Conservation (phyloP, 495 filamentous ascomycete genomes). For the Penicillium atrosanguineum region DNA sequence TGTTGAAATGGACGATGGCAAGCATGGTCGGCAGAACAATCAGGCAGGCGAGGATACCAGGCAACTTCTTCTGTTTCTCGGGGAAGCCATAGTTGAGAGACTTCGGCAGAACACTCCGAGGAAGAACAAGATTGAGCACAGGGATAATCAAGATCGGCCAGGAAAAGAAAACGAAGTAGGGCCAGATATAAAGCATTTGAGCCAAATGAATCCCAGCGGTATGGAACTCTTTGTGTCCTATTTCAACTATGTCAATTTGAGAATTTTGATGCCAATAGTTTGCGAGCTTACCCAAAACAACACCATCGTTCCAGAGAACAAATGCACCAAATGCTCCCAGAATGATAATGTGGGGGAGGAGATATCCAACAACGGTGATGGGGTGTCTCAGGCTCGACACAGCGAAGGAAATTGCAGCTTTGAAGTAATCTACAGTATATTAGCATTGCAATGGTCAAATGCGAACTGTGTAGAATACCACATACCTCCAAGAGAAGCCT, state of each 20-base stretch:
- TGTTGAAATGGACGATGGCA: slow-evolving; percentile 72
- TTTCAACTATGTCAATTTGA: background rate
- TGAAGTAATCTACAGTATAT: slow-evolving; percentile 53
- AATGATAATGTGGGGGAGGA: slow-evolving; percentile 68
- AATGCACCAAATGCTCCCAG: slow-evolving; percentile 69
- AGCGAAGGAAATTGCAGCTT: slow-evolving; percentile 57
- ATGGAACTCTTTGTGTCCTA: slow-evolving; percentile 92
- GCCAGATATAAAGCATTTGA: slow-evolving; percentile 94
- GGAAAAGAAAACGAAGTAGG: slow-evolving; percentile 86
- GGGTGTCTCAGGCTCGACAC: slow-evolving; percentile 53
- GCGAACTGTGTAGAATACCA: background rate
- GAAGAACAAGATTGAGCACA: slow-evolving; percentile 40
- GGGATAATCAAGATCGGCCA: slow-evolving; percentile 67
- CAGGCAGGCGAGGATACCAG: slow-evolving; percentile 34
- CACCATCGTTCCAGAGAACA: slow-evolving; percentile 81
- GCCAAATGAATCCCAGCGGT: slow-evolving; percentile 82
- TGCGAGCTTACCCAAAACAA: slow-evolving; percentile 70
- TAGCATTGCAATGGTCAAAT: slow-evolving; percentile 13
- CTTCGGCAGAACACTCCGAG: slow-evolving; percentile 34
- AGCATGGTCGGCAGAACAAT: slow-evolving; percentile 48
- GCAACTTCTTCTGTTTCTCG: slow-evolving; percentile 34
- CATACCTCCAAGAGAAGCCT: slow-evolving; percentile 56
- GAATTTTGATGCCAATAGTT: background rate
- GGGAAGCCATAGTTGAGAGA: slow-evolving; percentile 36
- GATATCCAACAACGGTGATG: slow-evolving; percentile 41